Percentiles rank a stretch among this genome's conserved stretches.
These are phyloP conservation scores for Pleurotus djamor DNA, from an alignment of 768 basidiomycete genomes.

Conservation along the genomic window DNA sequence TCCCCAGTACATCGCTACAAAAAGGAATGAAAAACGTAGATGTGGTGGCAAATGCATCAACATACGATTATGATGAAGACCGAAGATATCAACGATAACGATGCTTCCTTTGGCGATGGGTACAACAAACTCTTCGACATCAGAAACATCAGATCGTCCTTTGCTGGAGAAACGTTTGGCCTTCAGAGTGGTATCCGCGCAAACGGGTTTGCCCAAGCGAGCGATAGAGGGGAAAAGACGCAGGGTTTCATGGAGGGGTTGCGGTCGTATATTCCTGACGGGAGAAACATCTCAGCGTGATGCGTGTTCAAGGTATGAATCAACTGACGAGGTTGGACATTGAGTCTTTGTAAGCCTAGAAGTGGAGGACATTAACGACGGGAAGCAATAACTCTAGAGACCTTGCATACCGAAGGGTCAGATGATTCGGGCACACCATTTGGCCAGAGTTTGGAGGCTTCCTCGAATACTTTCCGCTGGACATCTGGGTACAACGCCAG, in stretches of 20 bases:
- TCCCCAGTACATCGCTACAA: constrained; percentile 49
- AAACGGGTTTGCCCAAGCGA: constrained; percentile 31
- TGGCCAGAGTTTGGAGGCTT: constrained; percentile 38
- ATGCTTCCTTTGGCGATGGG: constrained; percentile 35
- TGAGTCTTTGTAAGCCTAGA: constrained; percentile 36
- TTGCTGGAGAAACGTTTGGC: constrained; percentile 26
- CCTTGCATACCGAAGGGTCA: constrained; percentile 22
- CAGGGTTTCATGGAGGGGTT: constrained; percentile 42
- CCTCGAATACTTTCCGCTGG: constrained; percentile 44
- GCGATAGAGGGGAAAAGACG: constrained; percentile 37
- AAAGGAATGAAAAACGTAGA: background rate
- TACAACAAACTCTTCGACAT: constrained; percentile 27
- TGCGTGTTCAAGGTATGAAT: background rate
- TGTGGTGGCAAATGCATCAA: background rate
- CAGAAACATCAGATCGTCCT: constrained; percentile 21
- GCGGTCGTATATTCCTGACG: constrained; percentile 39
- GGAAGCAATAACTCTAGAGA: background rate
- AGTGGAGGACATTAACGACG: background rate
- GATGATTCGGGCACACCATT: constrained; percentile 22
- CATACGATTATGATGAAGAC: constrained; percentile 44
- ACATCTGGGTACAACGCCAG: constrained; percentile 49
- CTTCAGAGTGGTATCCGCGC: constrained; percentile 29
- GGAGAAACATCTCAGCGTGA: background rate
- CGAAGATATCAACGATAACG: constrained; percentile 38
- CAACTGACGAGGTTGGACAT: constrained; percentile 29